Percentiles rank a stretch among this genome's conserved stretches.
Conservation (phyloP, 2,329 filamentous ascomycete species). For the Gnomoniopsis smithogilvyi region DNA sequence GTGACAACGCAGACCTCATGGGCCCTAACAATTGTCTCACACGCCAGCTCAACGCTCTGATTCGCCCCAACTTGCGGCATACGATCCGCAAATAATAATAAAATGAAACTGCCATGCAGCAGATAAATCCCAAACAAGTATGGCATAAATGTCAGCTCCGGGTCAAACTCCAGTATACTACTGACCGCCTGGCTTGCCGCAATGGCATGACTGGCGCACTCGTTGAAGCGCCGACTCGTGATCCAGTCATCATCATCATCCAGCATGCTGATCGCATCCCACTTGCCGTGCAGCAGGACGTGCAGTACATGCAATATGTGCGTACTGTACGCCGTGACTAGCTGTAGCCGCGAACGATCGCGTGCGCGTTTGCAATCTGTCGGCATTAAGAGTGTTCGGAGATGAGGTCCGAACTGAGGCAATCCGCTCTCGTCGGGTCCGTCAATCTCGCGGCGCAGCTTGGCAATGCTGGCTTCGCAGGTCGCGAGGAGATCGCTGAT, state of each 20-base stretch:
- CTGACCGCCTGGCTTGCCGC: constrained; percentile 42
- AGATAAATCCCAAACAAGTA: constrained; percentile 52
- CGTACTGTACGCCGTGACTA: constrained; percentile 44
- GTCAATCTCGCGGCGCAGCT: constrained; percentile 25
- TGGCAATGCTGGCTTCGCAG: constrained; percentile 36
- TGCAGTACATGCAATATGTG: constrained; percentile 46
- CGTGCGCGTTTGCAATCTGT: constrained; percentile 3
- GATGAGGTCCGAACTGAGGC: constrained; percentile 23
- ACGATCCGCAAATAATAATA: constrained; percentile 46
- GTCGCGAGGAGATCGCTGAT: constrained; percentile 34
- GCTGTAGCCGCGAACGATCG: constrained; percentile 31
- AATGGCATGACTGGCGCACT: constrained; percentile 45
- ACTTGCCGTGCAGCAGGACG: constrained; percentile 46
- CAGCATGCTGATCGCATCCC: constrained; percentile 47
- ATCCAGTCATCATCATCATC: constrained; percentile 48
- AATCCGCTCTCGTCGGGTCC: no score
- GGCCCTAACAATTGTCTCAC: constrained; percentile 47
- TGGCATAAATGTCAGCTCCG: constrained; percentile 49
- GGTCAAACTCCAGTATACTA: constrained; percentile 44
- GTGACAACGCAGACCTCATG: constrained; percentile 50
- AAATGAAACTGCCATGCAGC: constrained; percentile 47
- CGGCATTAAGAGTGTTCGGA: neutral
- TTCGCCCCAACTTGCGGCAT: constrained; percentile 45
- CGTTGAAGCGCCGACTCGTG: constrained; percentile 40
- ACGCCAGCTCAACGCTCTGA: constrained; percentile 43